Conservation (phyloP, 306 rosid genomes). For the Citrullus amarus region DNA sequence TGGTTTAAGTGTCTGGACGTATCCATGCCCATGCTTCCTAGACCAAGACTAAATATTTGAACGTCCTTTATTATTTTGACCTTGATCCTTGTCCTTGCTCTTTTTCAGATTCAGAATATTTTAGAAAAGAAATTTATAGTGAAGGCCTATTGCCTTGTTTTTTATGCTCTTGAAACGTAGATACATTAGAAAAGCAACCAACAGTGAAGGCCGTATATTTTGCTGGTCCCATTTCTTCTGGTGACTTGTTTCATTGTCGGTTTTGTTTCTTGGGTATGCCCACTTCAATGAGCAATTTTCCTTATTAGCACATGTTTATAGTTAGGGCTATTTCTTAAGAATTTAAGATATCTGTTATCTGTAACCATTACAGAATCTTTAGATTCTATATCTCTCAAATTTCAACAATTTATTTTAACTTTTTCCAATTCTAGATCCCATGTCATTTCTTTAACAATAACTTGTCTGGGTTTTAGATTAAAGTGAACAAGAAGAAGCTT, state of each 20-base stretch:
- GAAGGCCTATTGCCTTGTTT: not conserved
- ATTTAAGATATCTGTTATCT: not conserved
- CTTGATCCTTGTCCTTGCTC: too few species aligned
- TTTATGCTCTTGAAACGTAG: not conserved
- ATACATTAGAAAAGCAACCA: not conserved
- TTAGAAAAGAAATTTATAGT: too few species aligned
- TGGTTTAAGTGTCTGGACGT: too few species aligned
- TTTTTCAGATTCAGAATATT: too few species aligned
- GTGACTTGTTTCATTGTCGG: not conserved
- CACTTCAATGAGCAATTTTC: not conserved
- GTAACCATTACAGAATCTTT: not conserved
- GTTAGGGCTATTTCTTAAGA: not conserved
- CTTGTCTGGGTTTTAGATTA: conserved; percentile 38
- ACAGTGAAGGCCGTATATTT: not conserved
- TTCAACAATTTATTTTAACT: too few species aligned
- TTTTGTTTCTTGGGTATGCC: not conserved
- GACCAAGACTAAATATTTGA: too few species aligned
- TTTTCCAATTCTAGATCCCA: not conserved
- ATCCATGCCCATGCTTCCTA: too few species aligned
- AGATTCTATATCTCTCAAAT: not conserved
- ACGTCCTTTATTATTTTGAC: too few species aligned
- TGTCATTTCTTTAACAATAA: not conserved
- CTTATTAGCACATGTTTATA: not conserved
- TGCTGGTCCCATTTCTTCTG: not conserved
- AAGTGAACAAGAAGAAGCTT: conserved; percentile 52